Evolutionary conservation across 257 asterid species (phyloP), one percentile per base, ranked within the genome.

Genomic region (Jasminum sambac): DNA sequence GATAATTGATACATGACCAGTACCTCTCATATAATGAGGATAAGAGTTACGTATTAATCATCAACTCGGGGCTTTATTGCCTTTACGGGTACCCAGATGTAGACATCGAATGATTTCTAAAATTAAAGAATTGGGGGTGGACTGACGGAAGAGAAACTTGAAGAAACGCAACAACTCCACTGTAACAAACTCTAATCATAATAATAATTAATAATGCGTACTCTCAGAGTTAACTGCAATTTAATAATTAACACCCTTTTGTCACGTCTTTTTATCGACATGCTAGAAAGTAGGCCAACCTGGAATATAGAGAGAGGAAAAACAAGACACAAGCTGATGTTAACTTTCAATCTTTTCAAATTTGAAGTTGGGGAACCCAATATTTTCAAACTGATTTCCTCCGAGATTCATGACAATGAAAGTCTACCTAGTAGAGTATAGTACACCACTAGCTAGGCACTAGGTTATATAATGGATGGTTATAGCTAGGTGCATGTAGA

Each of bases 341-440:
- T 30, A 19, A n/a, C 21, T 52, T 52, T 19, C 30, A 21, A 52
- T 52, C 61, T 52, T 52, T 52, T 52, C 61, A 52, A 50, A 52
- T 52, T 52, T 52, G 30, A 52, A 52, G 61, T 52, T 52, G 61
- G 61, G 30, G 61, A 52, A 52, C 61, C 61, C 30, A 52, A 21
- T 19, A n/a, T 52, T 52, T 52, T 52, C 61, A 21, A 52, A 21
- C 30, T 52, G 61, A 52, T 52, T 52, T 52, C 21, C 30, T 52
- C 21, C 14, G 21, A 52, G 61, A 52, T 52, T 52, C 61, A 52
- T 4, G 61, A 21, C 61, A 52, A 52, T 19, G 61, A 52, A 52
- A 52, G 24, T 25, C 61, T 21, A 52, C 61, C 61, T 52, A 11
- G 61, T 21, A 48, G 11, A 6, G n/a, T n/a, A n/a, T n/a, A n/a